Percentiles rank a stretch among this genome's conserved stretches.
phyloP scores from a whole-genome alignment of 1,139 yeast species.

The Groenewaldozyma auringiensis region DNA sequence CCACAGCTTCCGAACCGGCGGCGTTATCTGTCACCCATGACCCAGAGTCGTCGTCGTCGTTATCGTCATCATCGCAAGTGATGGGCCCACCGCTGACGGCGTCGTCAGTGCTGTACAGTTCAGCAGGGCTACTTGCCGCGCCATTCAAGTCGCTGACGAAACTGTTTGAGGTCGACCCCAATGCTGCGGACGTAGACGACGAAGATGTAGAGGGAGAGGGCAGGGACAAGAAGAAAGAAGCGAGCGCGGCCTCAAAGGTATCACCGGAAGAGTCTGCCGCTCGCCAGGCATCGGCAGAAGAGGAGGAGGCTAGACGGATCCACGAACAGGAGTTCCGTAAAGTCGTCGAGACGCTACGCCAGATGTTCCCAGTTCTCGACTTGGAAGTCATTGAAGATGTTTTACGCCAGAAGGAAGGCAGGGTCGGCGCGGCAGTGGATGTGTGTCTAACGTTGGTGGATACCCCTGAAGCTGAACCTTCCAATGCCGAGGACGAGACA shows the following conservation, averaged over 20 bases:
- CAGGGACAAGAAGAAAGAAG: constrained; percentile 1
- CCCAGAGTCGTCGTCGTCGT: constrained; percentile 4
- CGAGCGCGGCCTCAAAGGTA: constrained; percentile 6
- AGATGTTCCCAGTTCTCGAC: constrained; percentile 75
- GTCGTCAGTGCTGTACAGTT: constrained; percentile 30
- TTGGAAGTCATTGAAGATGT: constrained; percentile 62
- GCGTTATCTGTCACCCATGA: background rate
- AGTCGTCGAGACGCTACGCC: constrained; percentile 43
- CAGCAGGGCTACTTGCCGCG: constrained; percentile 32
- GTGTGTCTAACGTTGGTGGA: constrained; percentile 35
- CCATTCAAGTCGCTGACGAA: constrained; percentile 30
- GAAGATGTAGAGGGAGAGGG: constrained; percentile 5
- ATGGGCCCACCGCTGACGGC: constrained; percentile 19
- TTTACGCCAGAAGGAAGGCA: constrained; percentile 55
- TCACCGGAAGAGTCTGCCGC: constrained; percentile 33
- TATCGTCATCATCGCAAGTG: constrained; percentile 10
- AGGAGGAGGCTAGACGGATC: constrained; percentile 30
- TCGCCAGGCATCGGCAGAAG: constrained; percentile 34
- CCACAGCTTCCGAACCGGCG: background rate
- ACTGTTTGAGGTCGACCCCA: constrained; percentile 28
- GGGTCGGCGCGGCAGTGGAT: constrained; percentile 71
- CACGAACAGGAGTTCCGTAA: constrained; percentile 37
- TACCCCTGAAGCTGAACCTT: background rate
- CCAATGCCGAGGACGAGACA: too few relatives aligned
- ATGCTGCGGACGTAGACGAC: constrained; percentile 10